Conservation (phyloP, 2,329 filamentous ascomycete genomes). For the Macroventuria anomochaeta region DNA sequence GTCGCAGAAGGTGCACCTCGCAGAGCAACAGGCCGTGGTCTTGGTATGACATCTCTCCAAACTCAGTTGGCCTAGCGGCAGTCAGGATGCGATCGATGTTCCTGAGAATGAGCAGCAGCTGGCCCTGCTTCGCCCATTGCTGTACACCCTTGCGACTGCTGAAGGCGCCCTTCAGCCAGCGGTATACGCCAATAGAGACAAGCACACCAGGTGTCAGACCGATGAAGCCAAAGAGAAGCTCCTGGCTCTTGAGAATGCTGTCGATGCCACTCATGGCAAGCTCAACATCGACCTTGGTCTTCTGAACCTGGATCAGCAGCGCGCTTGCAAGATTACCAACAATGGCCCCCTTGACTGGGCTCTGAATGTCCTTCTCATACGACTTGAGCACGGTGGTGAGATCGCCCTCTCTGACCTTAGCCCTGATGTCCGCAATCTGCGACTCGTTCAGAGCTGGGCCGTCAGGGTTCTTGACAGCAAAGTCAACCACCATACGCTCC, state of each 20-base stretch:
- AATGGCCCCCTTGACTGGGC: conserved; percentile 81
- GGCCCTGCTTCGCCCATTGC: conserved; percentile 69
- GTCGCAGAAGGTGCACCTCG: conserved; percentile 83
- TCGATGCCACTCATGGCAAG: conserved; percentile 96
- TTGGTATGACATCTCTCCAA: conserved; percentile 83
- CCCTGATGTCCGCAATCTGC: conserved; percentile 75
- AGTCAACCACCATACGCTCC: conserved; percentile 98
- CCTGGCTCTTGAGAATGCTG: conserved; percentile 90
- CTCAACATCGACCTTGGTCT: conserved; percentile 98
- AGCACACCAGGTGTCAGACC: conserved; percentile 92
- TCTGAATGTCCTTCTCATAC: conserved; percentile 86
- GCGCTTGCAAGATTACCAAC: conserved; percentile 87
- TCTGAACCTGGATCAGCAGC: conserved; percentile 94
- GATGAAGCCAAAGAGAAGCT: conserved; percentile 95
- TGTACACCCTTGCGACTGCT: conserved; percentile 73
- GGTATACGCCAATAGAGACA: conserved; percentile 75
- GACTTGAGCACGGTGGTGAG: conserved; percentile 89
- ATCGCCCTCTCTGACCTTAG: conserved; percentile 87
- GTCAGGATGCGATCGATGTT: conserved; percentile 78
- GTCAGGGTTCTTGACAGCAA: conserved; percentile 81
- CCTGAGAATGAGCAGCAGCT: conserved; percentile 78
- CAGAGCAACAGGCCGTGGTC: conserved; percentile 90
- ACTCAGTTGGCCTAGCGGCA: conserved; percentile 65
- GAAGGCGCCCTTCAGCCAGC: conserved; percentile 74
- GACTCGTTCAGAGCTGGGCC: conserved; percentile 67